Conservation (phyloP, 371 early-diverging fungal species). For the Mortierella sp. region DNA sequence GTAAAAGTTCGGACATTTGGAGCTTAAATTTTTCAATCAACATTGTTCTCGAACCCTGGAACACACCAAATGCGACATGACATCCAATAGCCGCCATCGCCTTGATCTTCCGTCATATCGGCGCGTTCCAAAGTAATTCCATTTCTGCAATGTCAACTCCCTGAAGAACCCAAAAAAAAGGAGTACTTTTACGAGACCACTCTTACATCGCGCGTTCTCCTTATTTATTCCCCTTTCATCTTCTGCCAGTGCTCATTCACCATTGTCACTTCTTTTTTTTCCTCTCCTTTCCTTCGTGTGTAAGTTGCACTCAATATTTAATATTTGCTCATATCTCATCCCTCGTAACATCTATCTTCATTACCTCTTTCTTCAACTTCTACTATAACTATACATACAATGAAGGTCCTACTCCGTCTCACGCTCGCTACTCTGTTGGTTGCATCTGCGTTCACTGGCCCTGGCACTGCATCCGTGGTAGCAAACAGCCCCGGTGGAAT, state of each 20-base stretch:
- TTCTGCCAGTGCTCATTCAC: not conserved
- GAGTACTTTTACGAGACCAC: too few species aligned
- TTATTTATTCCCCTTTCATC: too few species aligned
- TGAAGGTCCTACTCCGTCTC: conserved; percentile 28
- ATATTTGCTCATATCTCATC: too few species aligned
- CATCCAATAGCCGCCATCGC: not conserved
- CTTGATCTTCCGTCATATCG: not conserved
- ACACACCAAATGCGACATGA: not conserved
- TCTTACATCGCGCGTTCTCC: too few species aligned
- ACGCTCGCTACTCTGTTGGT: conserved; percentile 19
- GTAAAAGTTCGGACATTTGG: too few species aligned
- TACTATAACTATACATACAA: not conserved
- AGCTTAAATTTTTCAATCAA: too few species aligned
- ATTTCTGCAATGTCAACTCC: not conserved
- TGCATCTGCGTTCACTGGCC: conserved; percentile 4
- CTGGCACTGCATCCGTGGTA: not conserved
- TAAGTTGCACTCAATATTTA: too few species aligned
- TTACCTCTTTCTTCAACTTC: not conserved
- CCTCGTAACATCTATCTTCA: too few species aligned
- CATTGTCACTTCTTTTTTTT: not conserved
- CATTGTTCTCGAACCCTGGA: too few species aligned
- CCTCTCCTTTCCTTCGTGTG: not conserved
- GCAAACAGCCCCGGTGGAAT: not conserved
- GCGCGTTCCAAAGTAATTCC: conserved; percentile 2
- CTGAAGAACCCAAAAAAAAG: not conserved